Conservation (phyloP, 225 moss, liverwort and hornwort species). For the Physcomitrium patens region DNA sequence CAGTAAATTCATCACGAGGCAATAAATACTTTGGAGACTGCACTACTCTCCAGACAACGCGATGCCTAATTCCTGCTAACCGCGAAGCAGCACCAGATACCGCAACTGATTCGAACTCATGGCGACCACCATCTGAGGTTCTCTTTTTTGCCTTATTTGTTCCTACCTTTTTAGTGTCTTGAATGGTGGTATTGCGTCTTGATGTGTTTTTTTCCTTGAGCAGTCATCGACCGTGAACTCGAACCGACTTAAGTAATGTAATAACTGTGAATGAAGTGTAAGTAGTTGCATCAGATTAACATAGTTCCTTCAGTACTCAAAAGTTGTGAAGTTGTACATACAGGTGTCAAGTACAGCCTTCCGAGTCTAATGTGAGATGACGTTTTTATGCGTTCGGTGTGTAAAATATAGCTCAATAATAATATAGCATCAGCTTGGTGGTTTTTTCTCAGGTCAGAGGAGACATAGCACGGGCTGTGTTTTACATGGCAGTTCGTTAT, state of each 20-base stretch:
- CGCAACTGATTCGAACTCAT: slow-evolving; percentile 70
- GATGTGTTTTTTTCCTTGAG: not conserved
- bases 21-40: slow-evolving; percentile 92
- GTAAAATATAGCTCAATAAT: slow-evolving; percentile 8
- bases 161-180: slow-evolving; percentile 3
- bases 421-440: not conserved
- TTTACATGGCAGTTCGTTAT: slow-evolving; percentile 95
- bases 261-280: not conserved
- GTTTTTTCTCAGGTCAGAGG: slow-evolving; percentile 65
- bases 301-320: slow-evolving; percentile 1
- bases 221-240: slow-evolving; percentile 15
- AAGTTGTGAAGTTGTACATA: slow-evolving; percentile 2
- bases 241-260: slow-evolving; percentile 1
- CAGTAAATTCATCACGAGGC: slow-evolving; percentile 89
- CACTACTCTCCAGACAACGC: slow-evolving; percentile 37
- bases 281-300: not conserved
- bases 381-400: not conserved
- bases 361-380: slow-evolving; percentile 1
- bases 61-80: slow-evolving; percentile 82
- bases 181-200: slow-evolving; percentile 11
- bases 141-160: slow-evolving; percentile 21
- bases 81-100: slow-evolving; percentile 87
- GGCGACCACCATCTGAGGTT: slow-evolving; percentile 90
- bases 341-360: not conserved
- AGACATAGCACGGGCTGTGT: slow-evolving; percentile 82